Conservation (phyloP, 495 filamentous ascomycete species). For the Trichoderma gamsii region DNA sequence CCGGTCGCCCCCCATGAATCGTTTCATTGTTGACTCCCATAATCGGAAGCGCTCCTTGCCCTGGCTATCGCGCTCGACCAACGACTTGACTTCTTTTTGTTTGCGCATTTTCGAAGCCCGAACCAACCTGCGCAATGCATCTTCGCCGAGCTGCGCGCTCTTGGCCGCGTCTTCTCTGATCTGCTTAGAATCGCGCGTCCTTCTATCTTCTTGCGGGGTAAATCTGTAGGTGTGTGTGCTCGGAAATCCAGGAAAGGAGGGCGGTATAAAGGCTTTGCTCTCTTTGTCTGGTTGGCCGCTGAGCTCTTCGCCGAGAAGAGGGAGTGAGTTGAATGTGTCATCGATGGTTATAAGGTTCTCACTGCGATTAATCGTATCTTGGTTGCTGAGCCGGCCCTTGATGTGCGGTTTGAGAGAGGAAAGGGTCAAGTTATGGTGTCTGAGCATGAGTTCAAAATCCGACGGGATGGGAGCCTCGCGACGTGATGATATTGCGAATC, state of each 20-base stretch:
- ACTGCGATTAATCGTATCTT: constrained; percentile 27
- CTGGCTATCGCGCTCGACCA: constrained; percentile 30
- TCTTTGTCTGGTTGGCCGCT: constrained; percentile 39
- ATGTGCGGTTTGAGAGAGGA: constrained; percentile 34
- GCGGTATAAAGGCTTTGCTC: constrained; percentile 36
- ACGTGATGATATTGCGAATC: constrained; percentile 31
- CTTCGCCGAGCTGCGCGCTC: constrained; percentile 41
- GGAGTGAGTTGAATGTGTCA: constrained; percentile 30
- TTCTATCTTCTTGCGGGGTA: constrained; percentile 32
- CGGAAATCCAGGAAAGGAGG: constrained; percentile 39
- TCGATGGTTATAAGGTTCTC: constrained; percentile 25
- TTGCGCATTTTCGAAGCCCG: constrained; percentile 43
- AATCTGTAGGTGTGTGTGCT: constrained; percentile 42
- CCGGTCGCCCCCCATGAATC: constrained; percentile 43
- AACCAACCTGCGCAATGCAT: constrained; percentile 38
- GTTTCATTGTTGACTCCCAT: constrained; percentile 41
- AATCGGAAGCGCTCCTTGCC: constrained; percentile 33
- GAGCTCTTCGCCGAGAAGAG: constrained; percentile 35
- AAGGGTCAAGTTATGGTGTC: constrained; percentile 31
- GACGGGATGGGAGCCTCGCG: constrained; percentile 31
- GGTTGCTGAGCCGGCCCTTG: constrained; percentile 33
- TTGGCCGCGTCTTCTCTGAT: constrained; percentile 38
- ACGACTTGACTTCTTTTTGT: constrained; percentile 41
- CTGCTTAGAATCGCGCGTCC: constrained; percentile 32
- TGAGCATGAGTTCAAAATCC: constrained; percentile 37